phyloP scores from a whole-genome alignment of 441 rosid genomes.

The Macaranga tanarius region DNA sequence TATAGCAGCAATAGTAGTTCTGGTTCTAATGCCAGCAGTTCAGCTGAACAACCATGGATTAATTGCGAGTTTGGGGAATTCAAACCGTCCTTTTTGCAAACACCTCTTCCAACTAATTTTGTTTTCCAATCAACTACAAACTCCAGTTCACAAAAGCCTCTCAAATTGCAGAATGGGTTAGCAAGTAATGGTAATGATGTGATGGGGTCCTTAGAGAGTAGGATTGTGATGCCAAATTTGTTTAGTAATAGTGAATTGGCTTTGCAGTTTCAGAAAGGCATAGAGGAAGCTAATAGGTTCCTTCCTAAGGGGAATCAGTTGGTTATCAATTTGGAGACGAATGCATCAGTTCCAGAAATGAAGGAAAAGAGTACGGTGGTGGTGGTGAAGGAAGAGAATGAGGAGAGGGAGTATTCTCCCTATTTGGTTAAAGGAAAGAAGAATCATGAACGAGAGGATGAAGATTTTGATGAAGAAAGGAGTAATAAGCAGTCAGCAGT shows the following conservation, averaged over 20 bases:
- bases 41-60: slow-evolving; percentile 33
- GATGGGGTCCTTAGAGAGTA: slow-evolving; percentile 25
- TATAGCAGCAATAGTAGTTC: slow-evolving; percentile 35
- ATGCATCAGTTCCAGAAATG: slow-evolving; percentile 20
- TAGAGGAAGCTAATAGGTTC: slow-evolving; percentile 85
- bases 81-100: slow-evolving; percentile 30
- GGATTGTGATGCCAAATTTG: slow-evolving; percentile 39
- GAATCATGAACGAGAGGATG: slow-evolving; percentile 42
- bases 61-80: slow-evolving; percentile 34
- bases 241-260: slow-evolving; percentile 53
- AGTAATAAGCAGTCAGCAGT: slow-evolving; percentile 48
- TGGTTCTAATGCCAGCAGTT: slow-evolving; percentile 27
- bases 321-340: slow-evolving; percentile 36
- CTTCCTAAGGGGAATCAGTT: slow-evolving; percentile 64
- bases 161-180: slow-evolving; percentile 20
- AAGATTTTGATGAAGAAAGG: slow-evolving; percentile 41
- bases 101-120: slow-evolving; percentile 34
- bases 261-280: slow-evolving; percentile 67
- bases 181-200: slow-evolving; percentile 25
- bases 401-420: slow-evolving; percentile 28
- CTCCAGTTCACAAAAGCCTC: slow-evolving; percentile 20
- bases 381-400: slow-evolving; percentile 38
- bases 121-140: slow-evolving; percentile 39
- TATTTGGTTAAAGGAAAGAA: slow-evolving; percentile 33
- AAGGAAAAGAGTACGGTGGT: slow-evolving; percentile 29